A percentile compares a stretch with the other conserved stretches of the same genome.
These are phyloP conservation scores for Xylariomycetidae sp. DNA, from an alignment of 2,329 filamentous ascomycete species.

Conservation along the genomic window DNA sequence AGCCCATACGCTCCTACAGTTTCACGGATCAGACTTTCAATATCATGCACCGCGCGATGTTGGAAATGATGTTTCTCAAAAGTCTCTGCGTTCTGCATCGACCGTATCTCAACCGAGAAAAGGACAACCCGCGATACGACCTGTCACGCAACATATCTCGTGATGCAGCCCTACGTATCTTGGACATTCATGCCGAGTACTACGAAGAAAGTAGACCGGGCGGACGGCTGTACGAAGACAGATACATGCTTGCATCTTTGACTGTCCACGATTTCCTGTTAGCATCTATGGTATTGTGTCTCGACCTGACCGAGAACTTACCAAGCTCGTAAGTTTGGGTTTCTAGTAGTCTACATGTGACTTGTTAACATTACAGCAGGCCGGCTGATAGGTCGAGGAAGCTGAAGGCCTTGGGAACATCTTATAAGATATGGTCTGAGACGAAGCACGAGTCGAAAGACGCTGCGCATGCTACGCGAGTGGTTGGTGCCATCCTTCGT, in stretches of 20 bases:
- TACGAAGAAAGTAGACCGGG: conserved; percentile 41
- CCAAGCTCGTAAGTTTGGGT: conserved; percentile 32
- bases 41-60: conserved; percentile 44
- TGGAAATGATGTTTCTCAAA: conserved; percentile 45
- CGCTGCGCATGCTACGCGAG: conserved; percentile 36
- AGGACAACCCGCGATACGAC: conserved; percentile 32
- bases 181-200: conserved; percentile 44
- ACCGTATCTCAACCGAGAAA: conserved; percentile 37
- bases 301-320: conserved; percentile 40
- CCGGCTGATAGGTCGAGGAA: conserved; percentile 29
- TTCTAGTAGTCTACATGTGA: too few species aligned
- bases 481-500: conserved; percentile 39
- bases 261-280: conserved; percentile 54
- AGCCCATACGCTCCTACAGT: conserved; percentile 36
- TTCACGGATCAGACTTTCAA: conserved; percentile 39
- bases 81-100: conserved; percentile 47
- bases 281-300: conserved; percentile 55
- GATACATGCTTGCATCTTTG: conserved; percentile 49
- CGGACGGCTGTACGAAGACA: conserved; percentile 46
- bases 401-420: conserved; percentile 32
- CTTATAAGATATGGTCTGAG: conserved; percentile 39
- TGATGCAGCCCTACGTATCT: conserved; percentile 38
- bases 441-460: conserved; percentile 34
- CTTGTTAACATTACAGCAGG: conserved; percentile 16
- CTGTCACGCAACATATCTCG: conserved; percentile 37